Evolutionary conservation across 176 grass and related monocot genomes (phyloP), one percentile per base, ranked within the genome.

Genomic region (Chloris gayana): DNA sequence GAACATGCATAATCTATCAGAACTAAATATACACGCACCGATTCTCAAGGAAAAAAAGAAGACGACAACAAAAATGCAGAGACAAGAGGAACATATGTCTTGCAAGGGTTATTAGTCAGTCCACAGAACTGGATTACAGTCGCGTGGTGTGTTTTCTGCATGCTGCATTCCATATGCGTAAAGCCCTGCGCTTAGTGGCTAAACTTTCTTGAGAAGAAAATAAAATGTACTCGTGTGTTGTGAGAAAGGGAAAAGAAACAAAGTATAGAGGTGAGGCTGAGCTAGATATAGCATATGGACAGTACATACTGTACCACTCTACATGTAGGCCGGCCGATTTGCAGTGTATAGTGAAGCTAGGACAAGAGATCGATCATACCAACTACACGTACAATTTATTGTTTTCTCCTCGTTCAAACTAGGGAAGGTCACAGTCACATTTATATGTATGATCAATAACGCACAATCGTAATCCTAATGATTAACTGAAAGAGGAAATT

Each of bases 251-350:
- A 56, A 85, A 61, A 62, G 78, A 81, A 85, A 68, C 50, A 73
- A 89, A 85, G 37, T 67, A 82, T 49, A 89, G 59, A 89, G 67
- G 73, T 85, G 82, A 85, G 87, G 47, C 59, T 31, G 46, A 78
- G 66, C 83, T 85, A 81, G 76, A 77, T 57, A 49, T 85, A 82
- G 59, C 67, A 73, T 81, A 82, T 73, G 38, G 57, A 82, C 83
- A 62, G 30, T 86, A 82, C 87, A 50, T 33, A 85, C 22, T 57
- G 88, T 89, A 82, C 83, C 88, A 86, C 78, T 84, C 86, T 88
- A 88, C 68, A 50, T 78, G 26, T 82, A 85, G 88, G 83, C 56
- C 64, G 79, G 79, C 79, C 45, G 88, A 73, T 53, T 82, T 89
- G 69, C 50, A 78, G 68, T 34, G 67, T 47, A 37, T 37, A n/a